Base-by-base conservation (phyloP, 768 basidiomycete genomes). In the Mycena vulgaris region DNA sequence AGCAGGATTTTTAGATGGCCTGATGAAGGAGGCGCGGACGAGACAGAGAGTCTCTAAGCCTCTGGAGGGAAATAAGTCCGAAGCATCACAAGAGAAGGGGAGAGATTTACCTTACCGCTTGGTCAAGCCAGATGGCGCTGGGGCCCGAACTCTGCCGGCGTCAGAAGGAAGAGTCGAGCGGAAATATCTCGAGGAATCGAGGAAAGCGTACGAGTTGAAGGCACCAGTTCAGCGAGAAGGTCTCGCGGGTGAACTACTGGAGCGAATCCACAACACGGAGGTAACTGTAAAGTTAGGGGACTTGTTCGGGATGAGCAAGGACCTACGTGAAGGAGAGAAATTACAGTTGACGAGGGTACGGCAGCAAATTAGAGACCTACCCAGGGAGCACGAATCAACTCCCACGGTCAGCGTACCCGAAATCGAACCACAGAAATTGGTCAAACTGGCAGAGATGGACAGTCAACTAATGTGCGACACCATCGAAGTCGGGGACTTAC, bases 101-200 rank as follows among this genome's bases (percentile, higher is more conserved):
- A 42, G 56, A 33, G 56, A 66, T 1, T 30, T 66, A 25, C 65
- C 65, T 4, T 66, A 66, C 39, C 45, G 51, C 4, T 28, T 66
- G 25, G 65, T 59, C 10, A 21, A 59, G 35, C 45, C 51, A 16
- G 35, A n/a, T 31, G 35, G 33, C 13, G 33, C 42, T 58, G 65
- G 56, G 65, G 65, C 56, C 35, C 65, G 65, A 66, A 66, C 65
- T 57, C 55, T 30, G 65, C 65, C 63, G 33, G 33, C 33, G 33
- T 35, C 33, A 13, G 33, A 35, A 35, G 13, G 33, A 6, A 35
- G 33, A 35, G 13, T 13, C 7, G 33, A 35, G 33, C 33, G 33
- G 33, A 6, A 13, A 13, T 35, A 35, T 35, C 33, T 35, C 33
- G 33, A 35, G 13, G 33, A 35, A 6, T 35, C 33, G 6, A 35